These are phyloP conservation scores for Leishmania braziliensis DNA, from an alignment of 208 protist genomes.

Conservation along the genomic window DNA sequence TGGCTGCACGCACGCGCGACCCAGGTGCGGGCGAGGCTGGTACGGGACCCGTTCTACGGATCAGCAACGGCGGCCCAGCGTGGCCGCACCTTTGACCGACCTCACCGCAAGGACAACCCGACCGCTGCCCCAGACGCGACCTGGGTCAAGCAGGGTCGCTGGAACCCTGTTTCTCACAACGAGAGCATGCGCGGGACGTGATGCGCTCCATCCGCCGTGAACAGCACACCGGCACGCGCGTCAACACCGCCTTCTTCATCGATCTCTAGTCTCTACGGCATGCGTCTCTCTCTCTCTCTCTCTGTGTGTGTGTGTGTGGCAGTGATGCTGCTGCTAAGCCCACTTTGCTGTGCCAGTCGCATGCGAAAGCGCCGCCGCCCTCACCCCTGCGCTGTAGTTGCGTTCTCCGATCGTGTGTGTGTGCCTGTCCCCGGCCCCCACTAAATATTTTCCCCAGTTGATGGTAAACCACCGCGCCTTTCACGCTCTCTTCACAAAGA, in stretches of 20 bases:
- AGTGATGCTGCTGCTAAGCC: not conserved
- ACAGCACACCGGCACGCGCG: not conserved
- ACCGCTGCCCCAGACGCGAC: conserved; percentile 58
- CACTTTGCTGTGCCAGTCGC: not conserved
- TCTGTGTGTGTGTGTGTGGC: not conserved
- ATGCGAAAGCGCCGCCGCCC: not conserved
- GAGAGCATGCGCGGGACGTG: conserved; percentile 61
- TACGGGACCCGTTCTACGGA: conserved; percentile 13
- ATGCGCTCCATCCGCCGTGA: conserved; percentile 2
- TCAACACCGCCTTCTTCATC: not conserved
- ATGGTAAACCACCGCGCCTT: not conserved
- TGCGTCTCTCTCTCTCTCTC: not conserved
- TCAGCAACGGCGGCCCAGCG: conserved; percentile 25
- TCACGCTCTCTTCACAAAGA: not conserved
- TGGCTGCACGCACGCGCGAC: conserved; percentile 48
- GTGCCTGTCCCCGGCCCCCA: not conserved
- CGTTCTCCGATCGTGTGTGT: not conserved
- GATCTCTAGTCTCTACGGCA: not conserved
- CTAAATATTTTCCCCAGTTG: not conserved
- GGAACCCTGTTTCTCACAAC: conserved; percentile 44
- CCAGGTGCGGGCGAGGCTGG: conserved; percentile 23
- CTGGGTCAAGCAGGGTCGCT: conserved; percentile 26
- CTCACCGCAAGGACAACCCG: conserved; percentile 72
- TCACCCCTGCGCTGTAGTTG: not conserved
- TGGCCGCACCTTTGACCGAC: conserved; percentile 58